Conservation (phyloP, 2,329 filamentous ascomycete species). For the Aspergillus eucalypticola region DNA sequence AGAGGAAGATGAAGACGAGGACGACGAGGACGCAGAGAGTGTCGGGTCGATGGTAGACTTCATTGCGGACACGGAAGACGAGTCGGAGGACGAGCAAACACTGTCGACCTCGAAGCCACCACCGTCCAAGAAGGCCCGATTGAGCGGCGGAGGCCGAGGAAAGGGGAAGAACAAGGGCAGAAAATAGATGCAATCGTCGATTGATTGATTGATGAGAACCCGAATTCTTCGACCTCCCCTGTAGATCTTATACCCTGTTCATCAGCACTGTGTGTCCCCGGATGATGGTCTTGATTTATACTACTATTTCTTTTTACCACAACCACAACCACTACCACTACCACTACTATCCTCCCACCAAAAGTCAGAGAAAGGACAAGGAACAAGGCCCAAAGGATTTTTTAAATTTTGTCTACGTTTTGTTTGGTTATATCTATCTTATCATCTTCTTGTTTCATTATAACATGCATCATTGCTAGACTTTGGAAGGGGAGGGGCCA, state of each 20-base stretch:
- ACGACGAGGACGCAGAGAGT: slow-evolving; percentile 65
- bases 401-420: background rate
- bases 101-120: slow-evolving; percentile 24
- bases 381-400: background rate
- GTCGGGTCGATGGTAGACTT: slow-evolving; percentile 51
- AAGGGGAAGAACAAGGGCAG: slow-evolving; percentile 39
- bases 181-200: slow-evolving; percentile 27
- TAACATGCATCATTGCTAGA: background rate
- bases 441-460: slow-evolving; percentile 4
- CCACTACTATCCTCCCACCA: background rate
- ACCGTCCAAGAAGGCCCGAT: slow-evolving; percentile 41
- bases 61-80: slow-evolving; percentile 49
- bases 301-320: no score
- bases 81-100: slow-evolving; percentile 31
- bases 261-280: slow-evolving; percentile 1
- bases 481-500: background rate
- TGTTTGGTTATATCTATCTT: slow-evolving; percentile 2
- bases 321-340: no score
- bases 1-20: slow-evolving; percentile 59
- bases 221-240: slow-evolving; percentile 4
- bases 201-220: background rate
- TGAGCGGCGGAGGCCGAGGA: slow-evolving; percentile 21
- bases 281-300: slow-evolving; percentile 2
- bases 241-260: slow-evolving; percentile 15
- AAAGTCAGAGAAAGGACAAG: background rate